Conservation (phyloP, 169 alveolate genomes). For the Besnoitia besnoiti region DNA sequence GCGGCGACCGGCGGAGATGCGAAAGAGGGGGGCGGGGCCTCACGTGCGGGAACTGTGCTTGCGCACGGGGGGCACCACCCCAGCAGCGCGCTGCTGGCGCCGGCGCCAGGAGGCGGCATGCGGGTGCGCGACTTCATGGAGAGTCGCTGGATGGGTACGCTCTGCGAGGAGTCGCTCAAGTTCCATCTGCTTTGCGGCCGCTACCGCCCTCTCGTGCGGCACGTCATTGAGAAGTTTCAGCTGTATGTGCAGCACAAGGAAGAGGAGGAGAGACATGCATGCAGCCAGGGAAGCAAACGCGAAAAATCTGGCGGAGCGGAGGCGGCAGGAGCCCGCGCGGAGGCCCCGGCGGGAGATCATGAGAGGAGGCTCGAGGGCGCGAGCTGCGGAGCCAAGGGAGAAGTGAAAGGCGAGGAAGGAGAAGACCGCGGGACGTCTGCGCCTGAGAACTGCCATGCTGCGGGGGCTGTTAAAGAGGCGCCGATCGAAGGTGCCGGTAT, state of each 20-base stretch:
- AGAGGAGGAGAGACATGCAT: neutral
- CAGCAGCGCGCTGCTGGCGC: too few relatives aligned
- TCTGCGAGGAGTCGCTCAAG: constrained; percentile 36
- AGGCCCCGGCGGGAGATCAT: too few relatives aligned
- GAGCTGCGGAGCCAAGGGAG: too few relatives aligned
- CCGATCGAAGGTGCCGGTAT: too few relatives aligned
- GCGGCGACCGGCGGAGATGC: neutral
- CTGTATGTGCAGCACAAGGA: neutral
- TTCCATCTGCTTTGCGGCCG: constrained; percentile 14
- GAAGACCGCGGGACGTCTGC: too few relatives aligned
- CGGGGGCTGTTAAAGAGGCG: too few relatives aligned
- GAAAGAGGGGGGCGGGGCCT: neutral
- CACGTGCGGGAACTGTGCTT: neutral
- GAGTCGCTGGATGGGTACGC: neutral
- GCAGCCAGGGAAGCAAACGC: too few relatives aligned
- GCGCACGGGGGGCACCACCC: neutral
- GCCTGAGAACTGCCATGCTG: too few relatives aligned
- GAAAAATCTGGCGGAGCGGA: too few relatives aligned
- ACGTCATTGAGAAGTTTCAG: constrained; percentile 29
- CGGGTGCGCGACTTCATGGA: neutral
- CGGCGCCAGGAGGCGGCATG: constrained; percentile 17
- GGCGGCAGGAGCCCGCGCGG: too few relatives aligned
- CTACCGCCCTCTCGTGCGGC: neutral
- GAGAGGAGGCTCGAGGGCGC: too few relatives aligned
- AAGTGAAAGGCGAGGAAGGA: too few relatives aligned